Base-by-base conservation (phyloP, 768 basidiomycete genomes). In the Boletellus emodensis region DNA sequence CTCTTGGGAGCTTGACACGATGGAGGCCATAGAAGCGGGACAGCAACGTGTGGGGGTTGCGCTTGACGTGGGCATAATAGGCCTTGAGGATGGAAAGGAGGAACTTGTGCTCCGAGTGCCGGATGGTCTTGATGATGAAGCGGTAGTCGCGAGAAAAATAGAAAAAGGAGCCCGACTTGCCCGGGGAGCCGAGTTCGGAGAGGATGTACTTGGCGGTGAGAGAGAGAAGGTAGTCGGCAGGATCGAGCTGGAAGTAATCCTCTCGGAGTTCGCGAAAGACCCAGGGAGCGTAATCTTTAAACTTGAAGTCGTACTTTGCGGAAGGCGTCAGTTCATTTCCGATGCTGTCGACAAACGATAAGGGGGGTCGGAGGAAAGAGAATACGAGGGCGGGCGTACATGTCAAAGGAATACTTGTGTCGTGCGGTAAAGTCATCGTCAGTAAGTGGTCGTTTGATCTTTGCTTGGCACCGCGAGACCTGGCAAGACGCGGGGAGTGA, bases 91-190 rank as follows among this genome's bases (percentile, higher is more conserved):
- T 90, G 10, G 75, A 77, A 20, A 94, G 80, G 1, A 99, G 77
- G 69, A 94, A 98, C 67, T 91, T 90, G 77, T 96, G 94, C 65
- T 99, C 96, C 33, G 82, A 79, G 61, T 94, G 92, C 13, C 84
- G 90, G 54, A 99, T 97, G 15, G 95, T 99, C 72, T 99, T 99
- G 82, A 99, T 98, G 73, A 99, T 99, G 75, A 96, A 99, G 3
- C 95, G 87, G 64, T 98, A 99, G 74, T 99, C 95, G 37, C 94
- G 81, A 6, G 94, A 96, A 68, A 97, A 98, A 72, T 98, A 99
- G 77, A 99, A 99, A 74, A 99, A 99, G 13, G 91, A 94, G 28
- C 96, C 96, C 2, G 92, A 94, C 75, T 99, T 99, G 30, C 96
- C 96, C 0, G 96, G 95, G 0, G 94, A 96, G 18, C 96, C 96